Conservation (phyloP, 1,284 basidiomycete genomes). For the Ustilago loliicola region DNA sequence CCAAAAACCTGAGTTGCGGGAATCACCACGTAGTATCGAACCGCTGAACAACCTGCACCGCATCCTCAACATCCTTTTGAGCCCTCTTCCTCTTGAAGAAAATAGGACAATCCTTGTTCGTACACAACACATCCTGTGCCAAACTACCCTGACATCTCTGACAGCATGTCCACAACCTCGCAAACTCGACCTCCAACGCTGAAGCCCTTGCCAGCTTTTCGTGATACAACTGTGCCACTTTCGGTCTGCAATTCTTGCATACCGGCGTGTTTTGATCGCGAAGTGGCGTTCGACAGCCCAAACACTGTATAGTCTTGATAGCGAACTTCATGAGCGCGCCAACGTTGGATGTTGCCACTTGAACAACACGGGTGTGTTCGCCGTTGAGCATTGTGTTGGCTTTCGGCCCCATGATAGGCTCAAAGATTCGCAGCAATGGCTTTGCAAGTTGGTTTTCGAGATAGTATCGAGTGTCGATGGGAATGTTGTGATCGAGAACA, state of each 20-base stretch:
- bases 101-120: constrained; percentile 96
- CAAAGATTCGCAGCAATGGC: constrained; percentile 70
- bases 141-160: constrained; percentile 69
- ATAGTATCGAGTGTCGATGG: constrained; percentile 70
- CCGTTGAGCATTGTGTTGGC: constrained; percentile 63
- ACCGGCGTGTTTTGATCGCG: constrained; percentile 63
- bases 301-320: constrained; percentile 67
- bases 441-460: constrained; percentile 70
- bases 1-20: not conserved
- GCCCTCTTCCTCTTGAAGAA: constrained; percentile 84
- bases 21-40: constrained; percentile 59
- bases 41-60: constrained; percentile 55
- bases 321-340: constrained; percentile 70
- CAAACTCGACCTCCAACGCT: constrained; percentile 66
- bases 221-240: constrained; percentile 66
- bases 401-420: constrained; percentile 68
- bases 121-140: constrained; percentile 89
- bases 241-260: constrained; percentile 66
- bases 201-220: constrained; percentile 62
- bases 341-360: constrained; percentile 67
- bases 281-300: constrained; percentile 69
- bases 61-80: constrained; percentile 66
- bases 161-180: constrained; percentile 69
- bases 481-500: constrained; percentile 70
- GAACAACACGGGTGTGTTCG: constrained; percentile 68